Conservation (phyloP, 805 yeast genomes). For the Yarrowia yakushimensis region DNA sequence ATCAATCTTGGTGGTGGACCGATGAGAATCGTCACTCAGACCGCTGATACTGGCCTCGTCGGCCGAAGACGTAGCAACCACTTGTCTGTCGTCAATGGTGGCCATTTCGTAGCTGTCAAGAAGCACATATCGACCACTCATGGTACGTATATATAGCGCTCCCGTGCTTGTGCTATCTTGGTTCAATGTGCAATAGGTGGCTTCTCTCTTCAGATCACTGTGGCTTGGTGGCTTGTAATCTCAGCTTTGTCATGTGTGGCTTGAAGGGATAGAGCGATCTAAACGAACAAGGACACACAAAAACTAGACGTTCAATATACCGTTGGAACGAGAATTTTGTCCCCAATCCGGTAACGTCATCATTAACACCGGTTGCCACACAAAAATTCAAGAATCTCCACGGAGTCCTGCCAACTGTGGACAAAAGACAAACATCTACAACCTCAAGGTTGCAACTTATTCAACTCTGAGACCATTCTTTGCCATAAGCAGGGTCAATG, state of each 20-base stretch:
- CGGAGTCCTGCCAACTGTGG: not conserved
- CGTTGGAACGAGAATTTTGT: not conserved
- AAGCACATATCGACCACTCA: not conserved
- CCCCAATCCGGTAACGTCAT: not conserved
- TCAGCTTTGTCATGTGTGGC: not conserved
- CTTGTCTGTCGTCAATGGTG: not conserved
- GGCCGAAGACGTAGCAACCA: not conserved
- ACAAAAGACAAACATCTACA: not conserved
- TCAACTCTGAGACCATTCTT: not conserved
- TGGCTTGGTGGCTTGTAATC: conserved; percentile 5
- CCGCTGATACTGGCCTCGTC: not conserved
- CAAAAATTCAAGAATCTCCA: not conserved
- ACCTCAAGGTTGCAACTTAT: conserved; percentile 10
- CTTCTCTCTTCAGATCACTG: not conserved
- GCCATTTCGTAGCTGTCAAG: not conserved
- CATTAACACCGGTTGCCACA: not conserved
- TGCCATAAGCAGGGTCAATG: not conserved
- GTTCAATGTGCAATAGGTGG: not conserved
- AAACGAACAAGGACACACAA: not conserved
- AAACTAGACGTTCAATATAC: not conserved
- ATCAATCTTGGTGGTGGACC: not conserved
- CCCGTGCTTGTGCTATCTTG: not conserved
- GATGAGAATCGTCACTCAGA: not conserved
- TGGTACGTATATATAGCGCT: not conserved
- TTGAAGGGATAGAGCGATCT: not conserved